Conservation (phyloP, 805 yeast genomes). For the Vanderwaltozyma polyspora region DNA sequence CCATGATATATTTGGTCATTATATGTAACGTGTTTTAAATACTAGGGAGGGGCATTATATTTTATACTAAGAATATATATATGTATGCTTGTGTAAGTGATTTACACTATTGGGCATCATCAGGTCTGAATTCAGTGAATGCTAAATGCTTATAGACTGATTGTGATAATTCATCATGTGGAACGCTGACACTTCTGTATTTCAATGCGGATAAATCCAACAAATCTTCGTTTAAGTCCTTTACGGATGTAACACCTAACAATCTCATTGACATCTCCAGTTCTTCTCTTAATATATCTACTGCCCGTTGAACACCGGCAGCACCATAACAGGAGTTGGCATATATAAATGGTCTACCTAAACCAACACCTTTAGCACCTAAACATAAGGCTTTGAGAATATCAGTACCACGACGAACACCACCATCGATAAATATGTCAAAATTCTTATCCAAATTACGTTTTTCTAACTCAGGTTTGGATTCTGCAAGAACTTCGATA, state of each 20-base stretch:
- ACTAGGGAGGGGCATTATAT: background rate
- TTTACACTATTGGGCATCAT: background rate
- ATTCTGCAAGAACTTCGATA: slow-evolving; percentile 62
- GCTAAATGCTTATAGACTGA: slow-evolving; percentile 32
- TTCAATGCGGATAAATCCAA: slow-evolving; percentile 45
- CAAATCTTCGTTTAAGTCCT: slow-evolving; percentile 46
- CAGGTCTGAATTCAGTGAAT: background rate
- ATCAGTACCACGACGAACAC: slow-evolving; percentile 59
- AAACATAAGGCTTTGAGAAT: slow-evolving; percentile 53
- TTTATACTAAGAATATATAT: too few species aligned
- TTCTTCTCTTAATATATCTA: slow-evolving; percentile 57
- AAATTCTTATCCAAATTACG: slow-evolving; percentile 37
- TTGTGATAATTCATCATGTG: slow-evolving; percentile 45
- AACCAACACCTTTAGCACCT: slow-evolving; percentile 62
- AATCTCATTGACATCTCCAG: slow-evolving; percentile 68
- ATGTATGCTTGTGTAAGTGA: background rate
- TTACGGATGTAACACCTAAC: slow-evolving; percentile 55
- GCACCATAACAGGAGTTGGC: slow-evolving; percentile 57
- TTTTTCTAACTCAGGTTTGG: slow-evolving; percentile 40
- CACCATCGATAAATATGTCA: slow-evolving; percentile 57
- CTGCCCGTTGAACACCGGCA: slow-evolving; percentile 48
- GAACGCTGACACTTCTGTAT: slow-evolving; percentile 32
- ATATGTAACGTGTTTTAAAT: background rate
- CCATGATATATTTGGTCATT: too few species aligned
- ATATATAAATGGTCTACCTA: slow-evolving; percentile 57